These are phyloP conservation scores for Collybia sordida DNA, from an alignment of 768 basidiomycete species.

Conservation along the genomic window DNA sequence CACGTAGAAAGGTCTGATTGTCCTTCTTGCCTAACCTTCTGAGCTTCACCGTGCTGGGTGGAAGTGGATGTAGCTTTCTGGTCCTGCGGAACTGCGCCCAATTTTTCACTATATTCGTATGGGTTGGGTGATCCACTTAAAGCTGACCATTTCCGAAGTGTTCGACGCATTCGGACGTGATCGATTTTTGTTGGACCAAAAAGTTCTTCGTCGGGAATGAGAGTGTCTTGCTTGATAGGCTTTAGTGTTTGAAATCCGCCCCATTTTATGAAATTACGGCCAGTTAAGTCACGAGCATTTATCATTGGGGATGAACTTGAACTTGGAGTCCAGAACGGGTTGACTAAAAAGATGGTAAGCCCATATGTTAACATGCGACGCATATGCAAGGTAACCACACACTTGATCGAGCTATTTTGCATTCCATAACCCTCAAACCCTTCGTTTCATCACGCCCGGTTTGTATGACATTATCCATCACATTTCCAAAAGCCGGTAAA, in stretches of 20 bases:
- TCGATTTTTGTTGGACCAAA: conserved; percentile 20
- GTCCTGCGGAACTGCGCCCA: background rate
- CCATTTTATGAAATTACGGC: conserved; percentile 30
- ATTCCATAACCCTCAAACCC: conserved; percentile 14
- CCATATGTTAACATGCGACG: too few relatives aligned
- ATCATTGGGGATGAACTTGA: background rate
- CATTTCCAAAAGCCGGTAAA: conserved; percentile 4
- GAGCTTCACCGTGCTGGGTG: background rate
- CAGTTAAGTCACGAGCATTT: background rate
- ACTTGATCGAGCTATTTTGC: conserved; percentile 18
- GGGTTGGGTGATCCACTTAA: conserved; percentile 20
- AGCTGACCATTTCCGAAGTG: conserved; percentile 22
- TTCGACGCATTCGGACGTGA: conserved; percentile 27
- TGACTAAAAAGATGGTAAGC: too few relatives aligned
- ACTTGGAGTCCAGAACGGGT: background rate
- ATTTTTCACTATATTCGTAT: conserved; percentile 19
- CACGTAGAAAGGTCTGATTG: conserved; percentile 1
- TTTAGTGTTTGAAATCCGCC: conserved; percentile 33
- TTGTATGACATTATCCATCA: conserved; percentile 4
- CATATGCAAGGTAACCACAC: conserved; percentile 1
- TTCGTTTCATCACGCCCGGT: conserved; percentile 4
- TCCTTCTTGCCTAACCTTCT: background rate
- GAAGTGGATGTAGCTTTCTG: too few relatives aligned
- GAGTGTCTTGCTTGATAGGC: conserved; percentile 22
- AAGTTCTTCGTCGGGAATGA: conserved; percentile 21